These are phyloP conservation scores for Thraustochytrium striatum DNA, from an alignment of 352 stramenopile species.

Conservation along the genomic window DNA sequence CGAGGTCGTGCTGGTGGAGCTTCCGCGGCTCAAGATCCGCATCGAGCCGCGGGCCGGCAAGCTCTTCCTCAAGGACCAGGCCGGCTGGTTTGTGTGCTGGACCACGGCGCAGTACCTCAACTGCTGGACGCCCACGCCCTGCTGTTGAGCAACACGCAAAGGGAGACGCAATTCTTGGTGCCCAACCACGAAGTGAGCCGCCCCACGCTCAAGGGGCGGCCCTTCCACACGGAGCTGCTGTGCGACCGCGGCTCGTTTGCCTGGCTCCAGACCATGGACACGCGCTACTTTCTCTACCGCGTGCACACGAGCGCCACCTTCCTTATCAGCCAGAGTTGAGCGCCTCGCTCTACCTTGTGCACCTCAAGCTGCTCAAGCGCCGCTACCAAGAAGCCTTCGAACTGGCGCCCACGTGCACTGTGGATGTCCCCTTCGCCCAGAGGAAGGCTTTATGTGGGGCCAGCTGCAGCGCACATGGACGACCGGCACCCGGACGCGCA, in stretches of 20 bases:
- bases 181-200: conserved; percentile 52
- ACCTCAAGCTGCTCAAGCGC: conserved; percentile 70
- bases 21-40: conserved; percentile 53
- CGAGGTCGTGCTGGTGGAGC: conserved; percentile 48
- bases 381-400: conserved; percentile 73
- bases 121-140: conserved; percentile 51
- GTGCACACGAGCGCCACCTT: conserved; percentile 53
- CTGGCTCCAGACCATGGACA: conserved; percentile 81
- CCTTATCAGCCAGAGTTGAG: conserved; percentile 52
- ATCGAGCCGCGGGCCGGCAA: conserved; percentile 31
- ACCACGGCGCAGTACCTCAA: background rate
- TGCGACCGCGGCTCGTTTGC: conserved; percentile 68
- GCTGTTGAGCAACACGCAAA: conserved; percentile 50
- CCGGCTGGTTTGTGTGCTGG: conserved; percentile 39
- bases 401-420: conserved; percentile 71
- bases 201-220: conserved; percentile 66
- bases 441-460: conserved; percentile 79
- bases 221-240: conserved; percentile 71
- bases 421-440: conserved; percentile 80
- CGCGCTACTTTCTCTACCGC: conserved; percentile 52
- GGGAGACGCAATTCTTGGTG: conserved; percentile 53
- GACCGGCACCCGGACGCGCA: conserved; percentile 80
- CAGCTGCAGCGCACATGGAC: conserved; percentile 72
- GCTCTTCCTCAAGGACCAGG: background rate
- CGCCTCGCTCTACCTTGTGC: conserved; percentile 54